A percentile compares a stretch with the other conserved stretches of the same genome.
These are phyloP conservation scores for Hortiboletus flavorubellus DNA, from an alignment of 768 basidiomycete species.

Conservation along the genomic window DNA sequence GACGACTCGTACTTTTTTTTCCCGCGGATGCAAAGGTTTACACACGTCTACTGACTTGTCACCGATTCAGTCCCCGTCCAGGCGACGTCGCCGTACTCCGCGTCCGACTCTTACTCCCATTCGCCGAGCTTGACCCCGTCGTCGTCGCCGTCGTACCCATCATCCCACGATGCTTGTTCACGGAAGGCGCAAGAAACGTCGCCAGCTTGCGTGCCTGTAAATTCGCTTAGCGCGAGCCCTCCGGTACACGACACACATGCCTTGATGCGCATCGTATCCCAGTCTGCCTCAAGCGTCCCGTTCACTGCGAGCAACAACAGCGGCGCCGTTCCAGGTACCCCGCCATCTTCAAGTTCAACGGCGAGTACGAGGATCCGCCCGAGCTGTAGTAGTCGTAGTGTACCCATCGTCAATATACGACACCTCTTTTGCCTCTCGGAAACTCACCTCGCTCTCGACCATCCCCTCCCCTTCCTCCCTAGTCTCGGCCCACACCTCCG, in stretches of 20 bases:
- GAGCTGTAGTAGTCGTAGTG: slow-evolving; percentile 40
- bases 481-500: slow-evolving; percentile 78
- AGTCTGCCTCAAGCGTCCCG: slow-evolving; percentile 55
- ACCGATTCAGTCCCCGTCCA: slow-evolving; percentile 18
- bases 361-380: slow-evolving; percentile 70
- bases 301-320: slow-evolving; percentile 71
- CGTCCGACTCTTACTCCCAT: slow-evolving; percentile 25
- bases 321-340: slow-evolving; percentile 35
- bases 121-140: slow-evolving; percentile 1
- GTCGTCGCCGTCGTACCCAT: slow-evolving; percentile 16
- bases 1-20: slow-evolving; percentile 11
- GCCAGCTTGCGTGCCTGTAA: slow-evolving; percentile 32
- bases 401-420: neutral
- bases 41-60: neutral
- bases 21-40: slow-evolving; percentile 19
- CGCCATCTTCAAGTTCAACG: slow-evolving; percentile 52
- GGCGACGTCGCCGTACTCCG: slow-evolving; percentile 29
- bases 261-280: slow-evolving; percentile 63
- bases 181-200: slow-evolving; percentile 33
- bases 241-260: slow-evolving; percentile 35
- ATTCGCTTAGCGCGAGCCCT: neutral
- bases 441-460: slow-evolving; percentile 73
- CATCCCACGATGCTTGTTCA: slow-evolving; percentile 35
- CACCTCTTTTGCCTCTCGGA: neutral
- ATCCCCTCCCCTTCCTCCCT: slow-evolving; percentile 51